A percentile compares a stretch with the other conserved stretches of the same genome.
Evolutionary conservation across 2,329 filamentous ascomycete species (phyloP).

Genomic region (Phyllosticta citriasiana): DNA sequence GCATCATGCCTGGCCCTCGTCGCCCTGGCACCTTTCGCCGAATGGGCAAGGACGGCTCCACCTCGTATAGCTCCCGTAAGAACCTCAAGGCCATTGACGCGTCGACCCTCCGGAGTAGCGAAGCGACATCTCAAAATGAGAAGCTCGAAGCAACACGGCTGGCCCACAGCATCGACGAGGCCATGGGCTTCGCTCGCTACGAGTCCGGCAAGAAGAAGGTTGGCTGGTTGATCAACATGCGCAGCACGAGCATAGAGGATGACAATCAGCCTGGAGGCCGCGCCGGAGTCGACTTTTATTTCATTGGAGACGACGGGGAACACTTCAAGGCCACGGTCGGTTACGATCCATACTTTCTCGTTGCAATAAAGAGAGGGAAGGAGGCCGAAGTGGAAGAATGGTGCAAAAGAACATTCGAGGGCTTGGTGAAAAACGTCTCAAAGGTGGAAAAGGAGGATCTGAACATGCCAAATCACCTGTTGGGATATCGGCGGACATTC

Average conservation of each 20-base stretch:
- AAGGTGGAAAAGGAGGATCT: constrained; percentile 87
- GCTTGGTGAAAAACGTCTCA: constrained; percentile 67
- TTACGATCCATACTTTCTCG: constrained; percentile 92
- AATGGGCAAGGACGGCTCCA: constrained; percentile 32
- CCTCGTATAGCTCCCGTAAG: constrained; percentile 43
- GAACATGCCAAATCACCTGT: constrained; percentile 86
- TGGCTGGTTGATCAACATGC: constrained; percentile 94
- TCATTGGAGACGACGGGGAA: constrained; percentile 63
- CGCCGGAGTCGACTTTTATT: constrained; percentile 92
- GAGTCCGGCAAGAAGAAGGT: constrained; percentile 77
- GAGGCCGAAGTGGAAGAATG: constrained; percentile 96
- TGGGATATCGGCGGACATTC: constrained; percentile 83
- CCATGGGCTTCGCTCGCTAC: constrained; percentile 86
- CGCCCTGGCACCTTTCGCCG: constrained; percentile 33
- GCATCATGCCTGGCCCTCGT: constrained; percentile 33
- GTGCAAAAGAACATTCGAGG: constrained; percentile 69
- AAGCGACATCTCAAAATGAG: constrained; percentile 86
- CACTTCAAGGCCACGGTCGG: constrained; percentile 95
- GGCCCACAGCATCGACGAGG: constrained; percentile 84
- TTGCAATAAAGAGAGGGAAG: constrained; percentile 77
- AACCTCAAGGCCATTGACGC: constrained; percentile 67
- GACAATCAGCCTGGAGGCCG: constrained; percentile 73
- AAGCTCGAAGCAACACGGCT: constrained; percentile 77
- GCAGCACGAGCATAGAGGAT: constrained; percentile 78
- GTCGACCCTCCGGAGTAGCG: constrained; percentile 60